Conservation (phyloP, 2,329 filamentous ascomycete genomes). For the Zasmidium angulare region DNA sequence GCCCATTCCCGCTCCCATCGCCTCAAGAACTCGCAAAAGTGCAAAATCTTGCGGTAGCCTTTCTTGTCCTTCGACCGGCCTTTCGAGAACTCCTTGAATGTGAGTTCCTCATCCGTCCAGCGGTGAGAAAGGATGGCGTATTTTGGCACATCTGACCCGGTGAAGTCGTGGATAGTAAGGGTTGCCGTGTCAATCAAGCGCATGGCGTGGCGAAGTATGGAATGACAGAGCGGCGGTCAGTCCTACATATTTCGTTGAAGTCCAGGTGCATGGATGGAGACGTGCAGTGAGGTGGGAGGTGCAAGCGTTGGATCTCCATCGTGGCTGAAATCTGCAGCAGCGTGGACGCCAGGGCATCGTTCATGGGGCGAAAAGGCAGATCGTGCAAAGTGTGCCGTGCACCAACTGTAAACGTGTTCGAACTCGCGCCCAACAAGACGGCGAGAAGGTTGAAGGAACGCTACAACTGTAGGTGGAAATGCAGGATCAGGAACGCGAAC, state of each 20-base stretch:
- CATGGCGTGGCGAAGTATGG: constrained; percentile 21
- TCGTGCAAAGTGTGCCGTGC: too few species aligned
- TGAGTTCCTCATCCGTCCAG: constrained; percentile 15
- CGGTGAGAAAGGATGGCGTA: constrained; percentile 15
- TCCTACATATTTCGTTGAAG: too few species aligned
- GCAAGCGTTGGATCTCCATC: background rate
- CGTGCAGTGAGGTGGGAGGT: background rate
- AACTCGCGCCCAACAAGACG: too few species aligned
- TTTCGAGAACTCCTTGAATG: constrained; percentile 7
- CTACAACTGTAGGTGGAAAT: background rate
- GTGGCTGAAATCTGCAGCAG: background rate
- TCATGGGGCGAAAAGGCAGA: too few species aligned
- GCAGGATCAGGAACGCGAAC: background rate
- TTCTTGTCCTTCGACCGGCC: background rate
- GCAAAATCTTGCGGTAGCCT: constrained; percentile 6
- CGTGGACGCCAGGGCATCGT: background rate
- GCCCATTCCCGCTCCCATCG: constrained; percentile 5
- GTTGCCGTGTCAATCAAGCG: constrained; percentile 23
- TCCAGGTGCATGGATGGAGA: background rate
- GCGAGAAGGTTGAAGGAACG: too few species aligned
- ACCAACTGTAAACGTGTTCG: too few species aligned
- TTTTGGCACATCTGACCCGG: background rate
- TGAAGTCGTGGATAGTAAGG: constrained; percentile 18
- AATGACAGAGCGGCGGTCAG: too few species aligned
- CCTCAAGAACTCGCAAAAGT: background rate